A percentile compares a stretch with the other conserved stretches of the same genome.
Evolutionary conservation across 768 basidiomycete species (phyloP).

Genomic region (Lenzites betulinus): DNA sequence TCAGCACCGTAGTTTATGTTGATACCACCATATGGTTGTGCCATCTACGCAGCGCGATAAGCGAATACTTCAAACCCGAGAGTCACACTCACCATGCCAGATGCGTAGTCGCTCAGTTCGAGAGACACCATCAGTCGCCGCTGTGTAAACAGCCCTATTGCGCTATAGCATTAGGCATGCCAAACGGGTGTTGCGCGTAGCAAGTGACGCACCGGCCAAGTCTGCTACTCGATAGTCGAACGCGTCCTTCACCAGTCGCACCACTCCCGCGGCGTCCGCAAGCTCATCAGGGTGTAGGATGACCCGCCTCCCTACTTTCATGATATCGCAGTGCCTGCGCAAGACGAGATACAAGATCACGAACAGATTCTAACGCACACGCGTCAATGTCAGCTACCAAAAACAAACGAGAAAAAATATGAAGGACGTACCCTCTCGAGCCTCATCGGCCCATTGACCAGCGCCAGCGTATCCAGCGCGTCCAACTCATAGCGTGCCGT

Average conservation of each 20-base stretch:
- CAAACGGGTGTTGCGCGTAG: background rate
- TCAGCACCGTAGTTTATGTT: background rate
- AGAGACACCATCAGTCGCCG: background rate
- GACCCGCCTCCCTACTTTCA: constrained; percentile 17
- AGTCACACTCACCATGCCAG: constrained; percentile 4
- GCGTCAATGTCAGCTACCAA: background rate
- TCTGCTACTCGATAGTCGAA: background rate
- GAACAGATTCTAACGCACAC: constrained; percentile 33
- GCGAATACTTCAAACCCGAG: background rate
- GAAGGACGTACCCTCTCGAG: constrained; percentile 34
- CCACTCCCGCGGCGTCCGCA: background rate
- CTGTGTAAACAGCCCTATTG: constrained; percentile 2
- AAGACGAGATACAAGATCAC: constrained; percentile 38
- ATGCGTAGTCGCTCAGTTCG: constrained; percentile 6
- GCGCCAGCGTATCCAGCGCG: constrained; percentile 30
- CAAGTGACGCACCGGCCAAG: background rate
- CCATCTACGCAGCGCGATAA: background rate
- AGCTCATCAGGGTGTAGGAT: constrained; percentile 8
- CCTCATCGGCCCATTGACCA: constrained; percentile 34
- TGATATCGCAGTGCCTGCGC: constrained; percentile 34
- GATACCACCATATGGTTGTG: background rate
- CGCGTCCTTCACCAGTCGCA: background rate
- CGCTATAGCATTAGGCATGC: background rate
- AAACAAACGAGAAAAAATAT: background rate
- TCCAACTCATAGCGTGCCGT: constrained; percentile 35